Evolutionary conservation across 2,329 filamentous ascomycete species (phyloP), one percentile per base, ranked within the genome.

Genomic region (Ceratocystis cubensis): DNA sequence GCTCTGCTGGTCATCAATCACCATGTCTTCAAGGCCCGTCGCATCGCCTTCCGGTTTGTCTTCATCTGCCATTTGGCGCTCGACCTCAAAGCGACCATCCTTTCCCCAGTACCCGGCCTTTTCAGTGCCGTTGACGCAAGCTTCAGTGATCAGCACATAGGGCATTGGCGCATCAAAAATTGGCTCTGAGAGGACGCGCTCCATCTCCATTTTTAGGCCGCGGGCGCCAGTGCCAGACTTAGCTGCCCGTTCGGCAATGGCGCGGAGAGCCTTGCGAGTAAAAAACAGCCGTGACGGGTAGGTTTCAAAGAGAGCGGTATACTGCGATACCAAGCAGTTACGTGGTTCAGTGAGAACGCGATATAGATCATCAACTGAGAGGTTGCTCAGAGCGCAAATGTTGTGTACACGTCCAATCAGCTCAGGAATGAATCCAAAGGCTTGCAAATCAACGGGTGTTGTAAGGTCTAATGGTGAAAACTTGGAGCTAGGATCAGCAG

Each of bases 331-430:
- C 0, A 99, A 82, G 65, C 87, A 90, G 76, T 96, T 96, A 67
- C 89, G 86, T 0, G 94, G 94, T 74, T 97, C 93, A 0, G 91
- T 96, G 48, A 99, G 81, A 69, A 99, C 94, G 64, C 92, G 86
- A 64, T 93, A 85, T 13, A 99, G 84, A 68, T 87, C 83, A 28
- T 80, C 73, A 15, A 81, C 77, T 1, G 83, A 84, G 0, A 99
- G 81, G 0, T 91, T 86, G 15, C 89, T 87, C 0, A 99, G 82
- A 0, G 94, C 89, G 69, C 91, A 91, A 62, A 91, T 88, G 67
- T 96, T 90, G 64, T 96, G 93, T 61, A 99, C 85, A 20, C 94
- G 88, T n/a, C 94, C 94, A 65, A 97, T 88, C n/a, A 96, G 81
- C 76, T 96, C 92, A 0, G 92, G 92, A 65, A 96, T 96, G 73